Percentiles rank a stretch among this genome's conserved stretches.
Conservation (phyloP, 148 eudicot genomes). For the Vaccinium corymbosum region DNA sequence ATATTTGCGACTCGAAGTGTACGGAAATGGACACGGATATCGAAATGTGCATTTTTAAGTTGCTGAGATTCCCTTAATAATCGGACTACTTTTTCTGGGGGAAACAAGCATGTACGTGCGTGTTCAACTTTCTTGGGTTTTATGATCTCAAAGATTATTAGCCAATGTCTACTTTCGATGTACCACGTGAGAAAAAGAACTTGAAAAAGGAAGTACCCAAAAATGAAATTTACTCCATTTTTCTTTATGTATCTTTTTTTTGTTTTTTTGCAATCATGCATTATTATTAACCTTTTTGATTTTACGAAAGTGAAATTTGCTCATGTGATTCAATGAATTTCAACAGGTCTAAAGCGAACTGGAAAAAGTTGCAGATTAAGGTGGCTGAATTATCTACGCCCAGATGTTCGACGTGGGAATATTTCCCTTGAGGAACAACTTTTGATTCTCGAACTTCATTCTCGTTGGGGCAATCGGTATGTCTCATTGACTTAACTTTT, state of each 20-base stretch:
- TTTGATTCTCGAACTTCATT: conserved; percentile 84
- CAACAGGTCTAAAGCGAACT: conserved; percentile 69
- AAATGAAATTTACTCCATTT: background rate
- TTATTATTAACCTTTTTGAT: conserved; percentile 14
- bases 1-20: too few relatives aligned
- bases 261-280: background rate
- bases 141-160: background rate
- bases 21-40: too few relatives aligned
- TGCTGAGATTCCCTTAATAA: background rate
- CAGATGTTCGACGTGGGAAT: conserved; percentile 91
- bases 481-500: background rate
- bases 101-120: background rate
- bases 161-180: background rate
- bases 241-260: background rate
- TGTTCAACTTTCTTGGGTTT: conserved; percentile 1
- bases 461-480: conserved; percentile 94
- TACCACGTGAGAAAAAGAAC: background rate
- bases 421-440: conserved; percentile 90
- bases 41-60: background rate
- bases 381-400: conserved; percentile 88
- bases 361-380: conserved; percentile 91
- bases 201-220: background rate
- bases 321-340: background rate
- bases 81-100: background rate
- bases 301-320: background rate